Evolutionary conservation across 768 basidiomycete species (phyloP), one percentile per base, ranked within the genome.

Genomic region (Heimioporus sp.): DNA sequence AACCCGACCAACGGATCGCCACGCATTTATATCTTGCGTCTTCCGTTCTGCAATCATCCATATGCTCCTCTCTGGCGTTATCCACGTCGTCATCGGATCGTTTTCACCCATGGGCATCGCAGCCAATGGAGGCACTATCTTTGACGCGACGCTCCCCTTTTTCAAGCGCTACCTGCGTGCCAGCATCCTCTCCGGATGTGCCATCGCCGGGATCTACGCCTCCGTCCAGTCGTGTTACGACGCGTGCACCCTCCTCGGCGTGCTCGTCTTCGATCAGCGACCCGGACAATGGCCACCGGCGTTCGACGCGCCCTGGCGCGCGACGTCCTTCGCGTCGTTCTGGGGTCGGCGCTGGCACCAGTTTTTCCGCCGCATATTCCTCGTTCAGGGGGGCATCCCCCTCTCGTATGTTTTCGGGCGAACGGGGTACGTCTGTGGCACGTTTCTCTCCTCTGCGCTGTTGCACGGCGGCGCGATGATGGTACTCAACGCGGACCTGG

Each of bases 361-460:
- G 46, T 52, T 58, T 17, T 62, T 72, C 48, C 69, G 73, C n/a
- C 61, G 55, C 7, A 24, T 48, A 2, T 74, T 73, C 56, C 43
- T 72, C 38, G 32, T 60, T 12, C 48, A 68, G 17, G 74, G 72
- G 15, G 60, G 61, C 4, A 41, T 46, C 9, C 69, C 71, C 2
- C 44, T 67, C 12, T 61, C 62, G 9, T 56, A 64, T 28, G 35
- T 83, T 5, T 60, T 79, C 16, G 83, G 85, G 2, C 73, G 77
- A 8, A 48, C 59, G 0, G 82, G 80, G 3, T 67, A 69, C 4
- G 67, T 86, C 4, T 43, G 85, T 0, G 83, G 83, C 6, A 72
- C 75, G 3, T 87, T 86, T 60, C 54, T 80, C 13, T 62, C 77
- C 6, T 87, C 85, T 0, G 84, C 72, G 6, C 36, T 82, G 3